Evolutionary conservation across 2,329 filamentous ascomycete species (phyloP).

Genomic region (Aspergillus fumigatus): DNA sequence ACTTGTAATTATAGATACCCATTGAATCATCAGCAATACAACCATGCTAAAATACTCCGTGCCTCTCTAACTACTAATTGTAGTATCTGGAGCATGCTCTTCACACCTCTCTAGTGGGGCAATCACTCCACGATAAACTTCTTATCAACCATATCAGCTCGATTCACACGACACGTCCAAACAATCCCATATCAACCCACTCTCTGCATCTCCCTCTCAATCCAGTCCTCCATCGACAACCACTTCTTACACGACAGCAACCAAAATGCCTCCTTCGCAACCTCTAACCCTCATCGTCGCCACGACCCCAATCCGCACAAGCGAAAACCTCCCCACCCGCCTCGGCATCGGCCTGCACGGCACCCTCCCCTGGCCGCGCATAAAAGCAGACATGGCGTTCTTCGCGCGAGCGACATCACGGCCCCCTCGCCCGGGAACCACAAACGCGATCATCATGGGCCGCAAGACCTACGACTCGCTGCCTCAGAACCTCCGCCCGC

Average conservation of each 20-base stretch:
- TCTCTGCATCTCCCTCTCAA: too few relatives aligned
- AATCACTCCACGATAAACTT: too few relatives aligned
- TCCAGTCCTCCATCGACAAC: background rate
- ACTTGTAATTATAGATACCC: background rate
- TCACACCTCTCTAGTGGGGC: background rate
- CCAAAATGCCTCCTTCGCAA: conserved; percentile 21
- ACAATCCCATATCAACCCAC: background rate
- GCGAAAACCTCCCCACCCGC: conserved; percentile 67
- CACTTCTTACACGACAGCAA: background rate
- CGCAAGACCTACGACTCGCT: conserved; percentile 96
- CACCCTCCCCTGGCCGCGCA: conserved; percentile 79
- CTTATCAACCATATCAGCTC: too few relatives aligned
- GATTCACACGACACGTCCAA: background rate
- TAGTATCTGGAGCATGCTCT: background rate
- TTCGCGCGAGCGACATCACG: conserved; percentile 86
- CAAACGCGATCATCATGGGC: conserved; percentile 89
- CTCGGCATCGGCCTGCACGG: conserved; percentile 84
- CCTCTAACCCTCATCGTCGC: conserved; percentile 90
- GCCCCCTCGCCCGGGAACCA: conserved; percentile 21
- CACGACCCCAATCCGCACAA: conserved; percentile 64
- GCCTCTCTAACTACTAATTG: too few relatives aligned
- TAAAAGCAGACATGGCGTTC: conserved; percentile 90
- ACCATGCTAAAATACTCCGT: too few relatives aligned
- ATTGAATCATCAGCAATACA: too few relatives aligned
- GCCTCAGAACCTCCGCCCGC: conserved; percentile 69